Percentiles rank a stretch among this genome's conserved stretches.
Evolutionary conservation across 305 asterid species (phyloP).

Genomic region (Salvia sclarea): DNA sequence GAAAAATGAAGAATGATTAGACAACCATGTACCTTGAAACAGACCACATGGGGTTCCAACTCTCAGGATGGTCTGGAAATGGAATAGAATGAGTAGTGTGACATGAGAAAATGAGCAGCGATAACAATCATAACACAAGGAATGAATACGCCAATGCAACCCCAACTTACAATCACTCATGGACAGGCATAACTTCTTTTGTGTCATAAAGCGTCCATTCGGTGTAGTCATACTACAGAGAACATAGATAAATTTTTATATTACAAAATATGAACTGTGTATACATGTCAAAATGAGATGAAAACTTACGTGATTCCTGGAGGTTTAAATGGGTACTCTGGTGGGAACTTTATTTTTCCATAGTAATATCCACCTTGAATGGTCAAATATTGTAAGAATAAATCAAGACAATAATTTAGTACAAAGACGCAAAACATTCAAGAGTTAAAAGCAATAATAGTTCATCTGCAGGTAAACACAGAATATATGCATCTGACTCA

Average conservation of each 20-base stretch:
- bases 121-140: conserved; percentile 17
- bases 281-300: conserved; percentile 23
- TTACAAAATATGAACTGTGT: neutral
- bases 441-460: conserved; percentile 19
- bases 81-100: conserved; percentile 30
- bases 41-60: conserved; percentile 76
- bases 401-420: conserved; percentile 26
- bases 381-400: conserved; percentile 19
- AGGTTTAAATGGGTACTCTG: conserved; percentile 95
- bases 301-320: conserved; percentile 79
- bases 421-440: neutral
- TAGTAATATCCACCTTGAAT: conserved; percentile 87
- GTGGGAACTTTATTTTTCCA: conserved; percentile 94
- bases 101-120: conserved; percentile 17
- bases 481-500: conserved; percentile 16
- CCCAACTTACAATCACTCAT: conserved; percentile 77
- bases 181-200: conserved; percentile 87
- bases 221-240: conserved; percentile 77
- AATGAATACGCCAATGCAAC: conserved; percentile 6
- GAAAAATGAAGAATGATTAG: neutral
- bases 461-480: conserved; percentile 17
- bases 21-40: conserved; percentile 55
- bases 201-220: conserved; percentile 91
- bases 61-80: conserved; percentile 63
- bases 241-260: conserved; percentile 28